Evolutionary conservation across 139 green algal species (phyloP).

Genomic region (Chlamydomonas schloesseri): DNA sequence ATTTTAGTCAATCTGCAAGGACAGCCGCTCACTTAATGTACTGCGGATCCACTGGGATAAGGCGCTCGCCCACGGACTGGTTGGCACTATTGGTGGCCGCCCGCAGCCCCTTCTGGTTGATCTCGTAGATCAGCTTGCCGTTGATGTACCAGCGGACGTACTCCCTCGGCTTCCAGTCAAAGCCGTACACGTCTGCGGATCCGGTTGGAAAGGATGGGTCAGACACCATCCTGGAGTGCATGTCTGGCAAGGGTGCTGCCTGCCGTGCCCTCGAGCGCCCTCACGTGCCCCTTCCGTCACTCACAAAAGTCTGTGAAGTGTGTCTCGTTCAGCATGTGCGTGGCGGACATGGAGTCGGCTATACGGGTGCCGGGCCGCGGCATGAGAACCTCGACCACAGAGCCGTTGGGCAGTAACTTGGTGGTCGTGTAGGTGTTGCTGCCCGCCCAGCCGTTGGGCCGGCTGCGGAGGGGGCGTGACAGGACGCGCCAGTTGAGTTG

Average conservation of each 20-base stretch:
- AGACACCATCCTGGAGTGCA: no score
- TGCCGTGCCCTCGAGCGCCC: no score
- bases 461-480: neutral
- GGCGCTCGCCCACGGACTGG: slow-evolving; percentile 29
- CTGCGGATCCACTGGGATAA: slow-evolving; percentile 62
- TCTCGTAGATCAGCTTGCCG: slow-evolving; percentile 13
- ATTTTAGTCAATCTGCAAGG: no score
- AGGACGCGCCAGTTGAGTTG: no score
- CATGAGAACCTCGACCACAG: neutral
- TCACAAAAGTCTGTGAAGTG: neutral
- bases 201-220: no score
- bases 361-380: neutral
- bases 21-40: slow-evolving; percentile 65
- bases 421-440: neutral
- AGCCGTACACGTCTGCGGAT: neutral
- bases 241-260: no score
- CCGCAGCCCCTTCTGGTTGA: slow-evolving; percentile 6
- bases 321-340: neutral
- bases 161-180: slow-evolving; percentile 3
- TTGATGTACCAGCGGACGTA: slow-evolving; percentile 41
- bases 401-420: neutral
- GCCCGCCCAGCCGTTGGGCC: slow-evolving; percentile 30
- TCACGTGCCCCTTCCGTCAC: no score
- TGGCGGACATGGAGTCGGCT: neutral
- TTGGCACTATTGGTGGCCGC: neutral